Percentiles rank a stretch among this genome's conserved stretches.
These are phyloP conservation scores for Penicillium sp. DNA, from an alignment of 2,329 filamentous ascomycete species.

Conservation along the genomic window DNA sequence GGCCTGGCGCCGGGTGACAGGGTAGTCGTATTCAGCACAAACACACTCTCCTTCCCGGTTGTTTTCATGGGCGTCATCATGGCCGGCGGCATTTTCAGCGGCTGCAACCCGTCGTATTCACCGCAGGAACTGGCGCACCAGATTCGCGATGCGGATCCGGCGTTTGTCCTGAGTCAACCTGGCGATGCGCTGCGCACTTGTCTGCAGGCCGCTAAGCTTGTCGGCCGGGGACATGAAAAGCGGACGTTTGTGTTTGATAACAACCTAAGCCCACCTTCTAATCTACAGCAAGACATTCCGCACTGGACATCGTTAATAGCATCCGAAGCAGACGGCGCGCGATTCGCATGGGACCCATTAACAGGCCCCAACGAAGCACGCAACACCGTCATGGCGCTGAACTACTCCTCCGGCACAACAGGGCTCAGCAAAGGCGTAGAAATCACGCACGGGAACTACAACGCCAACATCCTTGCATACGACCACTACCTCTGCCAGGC, in stretches of 20 bases:
- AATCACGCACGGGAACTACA: conserved; percentile 72
- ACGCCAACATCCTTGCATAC: conserved; percentile 65
- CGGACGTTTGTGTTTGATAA: conserved; percentile 6
- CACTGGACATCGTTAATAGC: conserved; percentile 65
- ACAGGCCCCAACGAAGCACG: conserved; percentile 24
- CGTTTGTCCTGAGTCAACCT: conserved; percentile 52
- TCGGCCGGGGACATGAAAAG: conserved; percentile 4
- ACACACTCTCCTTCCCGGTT: conserved; percentile 68
- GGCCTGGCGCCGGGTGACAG: conserved; percentile 67
- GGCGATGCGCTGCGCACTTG: conserved; percentile 12
- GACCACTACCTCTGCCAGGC: conserved; percentile 46
- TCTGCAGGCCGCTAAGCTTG: conserved; percentile 19
- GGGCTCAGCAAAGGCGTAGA: conserved; percentile 81
- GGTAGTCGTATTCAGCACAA: conserved; percentile 69
- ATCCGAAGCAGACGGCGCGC: conserved; percentile 47
- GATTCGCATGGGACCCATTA: conserved; percentile 60
- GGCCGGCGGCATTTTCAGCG: conserved; percentile 74
- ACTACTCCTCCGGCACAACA: conserved; percentile 72
- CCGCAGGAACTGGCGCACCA: conserved; percentile 71
- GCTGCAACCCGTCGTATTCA: conserved; percentile 68
- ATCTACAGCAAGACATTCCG: conserved; percentile 35
- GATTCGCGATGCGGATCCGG: conserved; percentile 65
- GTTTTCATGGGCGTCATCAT: conserved; percentile 70
- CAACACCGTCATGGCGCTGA: conserved; percentile 59
- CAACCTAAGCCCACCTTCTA: not conserved